Conservation (phyloP, 257 asterid species). For the Capsicum baccatum region DNA sequence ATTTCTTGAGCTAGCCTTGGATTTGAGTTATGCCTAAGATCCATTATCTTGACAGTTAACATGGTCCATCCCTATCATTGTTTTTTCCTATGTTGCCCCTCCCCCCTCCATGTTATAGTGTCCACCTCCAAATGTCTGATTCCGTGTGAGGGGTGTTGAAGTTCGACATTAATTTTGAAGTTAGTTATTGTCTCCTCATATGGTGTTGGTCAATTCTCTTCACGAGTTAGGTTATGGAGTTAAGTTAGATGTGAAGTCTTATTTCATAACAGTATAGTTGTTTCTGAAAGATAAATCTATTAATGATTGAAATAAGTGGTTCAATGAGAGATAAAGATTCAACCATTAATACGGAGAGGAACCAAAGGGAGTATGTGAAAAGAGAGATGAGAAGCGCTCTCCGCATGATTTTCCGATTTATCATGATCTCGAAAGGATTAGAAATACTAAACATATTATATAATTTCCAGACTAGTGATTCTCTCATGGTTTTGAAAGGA, state of each 20-base stretch:
- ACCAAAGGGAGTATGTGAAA: background rate
- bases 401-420: background rate
- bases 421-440: background rate
- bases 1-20: background rate
- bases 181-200: background rate
- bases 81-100: no score
- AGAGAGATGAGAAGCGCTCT: background rate
- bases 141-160: background rate
- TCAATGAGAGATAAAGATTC: background rate
- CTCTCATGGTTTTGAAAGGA: background rate
- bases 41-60: background rate
- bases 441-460: background rate
- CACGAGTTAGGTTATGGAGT: background rate
- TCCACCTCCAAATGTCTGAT: background rate
- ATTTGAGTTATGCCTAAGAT: slow-evolving; percentile 3
- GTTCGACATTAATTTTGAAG: background rate
- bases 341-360: background rate
- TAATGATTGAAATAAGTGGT: background rate
- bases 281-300: background rate
- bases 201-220: background rate
- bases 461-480: background rate
- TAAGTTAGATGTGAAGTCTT: background rate
- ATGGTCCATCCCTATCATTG: background rate
- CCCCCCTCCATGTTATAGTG: background rate
- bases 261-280: background rate